Evolutionary conservation across 1,139 yeast genomes (phyloP).

Genomic region (Yamadazyma triangularis): DNA sequence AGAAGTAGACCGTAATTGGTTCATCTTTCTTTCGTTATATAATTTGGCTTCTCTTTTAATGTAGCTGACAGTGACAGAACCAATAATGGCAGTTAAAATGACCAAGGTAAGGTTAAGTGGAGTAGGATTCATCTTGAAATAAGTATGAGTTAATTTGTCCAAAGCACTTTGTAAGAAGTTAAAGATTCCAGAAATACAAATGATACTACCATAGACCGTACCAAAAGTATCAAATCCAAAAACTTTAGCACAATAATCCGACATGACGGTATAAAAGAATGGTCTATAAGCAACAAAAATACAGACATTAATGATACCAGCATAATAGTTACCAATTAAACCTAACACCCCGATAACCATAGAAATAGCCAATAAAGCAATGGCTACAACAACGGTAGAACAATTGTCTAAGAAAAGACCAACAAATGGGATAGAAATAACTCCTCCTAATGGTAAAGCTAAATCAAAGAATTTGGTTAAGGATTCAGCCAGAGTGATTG

Average conservation of each 20-base stretch:
- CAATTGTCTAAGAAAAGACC: slow-evolving; percentile 37
- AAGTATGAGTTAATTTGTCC: slow-evolving; percentile 36
- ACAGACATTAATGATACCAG: slow-evolving; percentile 31
- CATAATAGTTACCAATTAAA: slow-evolving; percentile 22
- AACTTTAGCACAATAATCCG: slow-evolving; percentile 45
- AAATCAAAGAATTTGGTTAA: slow-evolving; percentile 37
- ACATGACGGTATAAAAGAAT: slow-evolving; percentile 40
- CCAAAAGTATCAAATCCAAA: slow-evolving; percentile 49
- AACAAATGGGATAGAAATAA: slow-evolving; percentile 38
- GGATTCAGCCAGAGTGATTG: slow-evolving; percentile 20
- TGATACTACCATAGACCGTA: slow-evolving; percentile 43
- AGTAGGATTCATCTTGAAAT: slow-evolving; percentile 38
- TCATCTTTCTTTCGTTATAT: slow-evolving; percentile 16
- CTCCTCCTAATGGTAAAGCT: slow-evolving; percentile 46
- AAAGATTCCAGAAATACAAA: slow-evolving; percentile 37
- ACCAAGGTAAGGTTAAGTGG: slow-evolving; percentile 35
- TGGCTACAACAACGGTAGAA: slow-evolving; percentile 31
- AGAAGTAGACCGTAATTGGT: slow-evolving; percentile 5
- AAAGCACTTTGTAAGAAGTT: slow-evolving; percentile 35
- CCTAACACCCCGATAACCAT: slow-evolving; percentile 36
- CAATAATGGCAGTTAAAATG: slow-evolving; percentile 24
- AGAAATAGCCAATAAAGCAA: slow-evolving; percentile 26
- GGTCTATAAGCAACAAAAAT: slow-evolving; percentile 42
- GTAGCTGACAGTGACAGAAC: slow-evolving; percentile 25
- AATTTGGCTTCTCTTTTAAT: slow-evolving; percentile 25